Evolutionary conservation across 306 rosid species (phyloP), one percentile per base, ranked within the genome.

Genomic region (Corylus avellana): DNA sequence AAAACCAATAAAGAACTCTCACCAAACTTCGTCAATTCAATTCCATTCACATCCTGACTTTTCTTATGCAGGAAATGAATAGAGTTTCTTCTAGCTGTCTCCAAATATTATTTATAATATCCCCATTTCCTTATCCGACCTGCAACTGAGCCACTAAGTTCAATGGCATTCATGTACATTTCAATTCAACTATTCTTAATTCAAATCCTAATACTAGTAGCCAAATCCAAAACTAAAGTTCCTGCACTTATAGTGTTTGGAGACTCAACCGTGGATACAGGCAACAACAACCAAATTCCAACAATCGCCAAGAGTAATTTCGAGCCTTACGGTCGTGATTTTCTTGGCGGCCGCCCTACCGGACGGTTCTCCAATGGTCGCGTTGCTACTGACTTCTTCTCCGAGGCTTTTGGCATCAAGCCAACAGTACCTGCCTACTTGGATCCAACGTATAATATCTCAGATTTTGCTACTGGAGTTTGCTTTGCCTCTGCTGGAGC

Each of bases 401-500:
- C 93, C 16, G 86, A 89, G 61, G 92, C 82, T 0, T 77, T 88
- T 42, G 91, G 97, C 14, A 81, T 86, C 44, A 91, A 82, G 77
- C 83, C 85, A 10, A 44, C 72, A 7, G 64, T 89, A 48, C 97
- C 91, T 12, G 90, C 97, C 17, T 89, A 83, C 82, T 82, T 89
- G 58, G 93, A 91, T 88, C 91, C 90, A 44, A 25, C 74, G 54
- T 84, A 80, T 61, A 75, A 7, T 13, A 88, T 91, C 27, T 59
- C 83, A 1, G 91, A 91, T 77, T 89, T 91, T 66, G 85, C 93
- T 17, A 39, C 80, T 32, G 92, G 93, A 20, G 97, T 91, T 66
- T 91, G 93, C 78, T 91, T 89, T 82, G 96, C 96, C 22, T 91
- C 90, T 53, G 92, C 93, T 54, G 87, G 90, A 49, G 85, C 93